phyloP scores from a whole-genome alignment of 2,329 filamentous ascomycete species.

The Penicillium sp. region DNA sequence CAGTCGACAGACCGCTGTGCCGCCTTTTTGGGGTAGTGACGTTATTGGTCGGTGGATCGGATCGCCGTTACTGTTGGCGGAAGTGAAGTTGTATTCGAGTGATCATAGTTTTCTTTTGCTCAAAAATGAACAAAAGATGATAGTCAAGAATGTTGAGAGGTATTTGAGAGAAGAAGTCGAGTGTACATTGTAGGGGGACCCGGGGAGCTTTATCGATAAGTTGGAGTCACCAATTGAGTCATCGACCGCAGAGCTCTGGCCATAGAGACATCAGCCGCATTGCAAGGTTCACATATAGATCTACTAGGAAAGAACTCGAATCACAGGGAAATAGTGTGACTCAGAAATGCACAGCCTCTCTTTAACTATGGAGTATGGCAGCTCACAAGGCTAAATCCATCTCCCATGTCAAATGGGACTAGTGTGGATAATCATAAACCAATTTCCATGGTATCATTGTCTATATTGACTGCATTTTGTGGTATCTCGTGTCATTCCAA shows the following conservation, averaged over 20 bases:
- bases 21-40: slow-evolving; percentile 19
- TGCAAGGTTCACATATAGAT: not conserved
- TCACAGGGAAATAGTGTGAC: slow-evolving; percentile 5
- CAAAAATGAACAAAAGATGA: not conserved
- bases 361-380: not conserved
- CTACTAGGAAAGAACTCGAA: not conserved
- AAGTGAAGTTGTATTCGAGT: slow-evolving; percentile 44
- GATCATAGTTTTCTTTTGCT: slow-evolving; percentile 39
- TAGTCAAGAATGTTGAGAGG: not conserved
- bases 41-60: slow-evolving; percentile 25
- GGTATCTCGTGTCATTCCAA: slow-evolving; percentile 19
- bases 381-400: not conserved
- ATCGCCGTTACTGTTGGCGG: slow-evolving; percentile 37
- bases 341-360: not conserved
- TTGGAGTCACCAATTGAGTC: slow-evolving; percentile 29
- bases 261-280: not conserved
- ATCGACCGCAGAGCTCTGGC: slow-evolving; percentile 9
- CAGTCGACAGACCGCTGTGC: slow-evolving; percentile 8
- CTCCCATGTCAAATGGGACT: not conserved
- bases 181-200: not conserved
- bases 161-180: not conserved
- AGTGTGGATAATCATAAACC: slow-evolving; percentile 15
- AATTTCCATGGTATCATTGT: slow-evolving; percentile 25
- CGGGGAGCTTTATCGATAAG: slow-evolving; percentile 36
- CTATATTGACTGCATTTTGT: slow-evolving; percentile 20